Base-by-base conservation (phyloP, 108 stramenopile genomes). In the Mediolabrus comicus region DNA sequence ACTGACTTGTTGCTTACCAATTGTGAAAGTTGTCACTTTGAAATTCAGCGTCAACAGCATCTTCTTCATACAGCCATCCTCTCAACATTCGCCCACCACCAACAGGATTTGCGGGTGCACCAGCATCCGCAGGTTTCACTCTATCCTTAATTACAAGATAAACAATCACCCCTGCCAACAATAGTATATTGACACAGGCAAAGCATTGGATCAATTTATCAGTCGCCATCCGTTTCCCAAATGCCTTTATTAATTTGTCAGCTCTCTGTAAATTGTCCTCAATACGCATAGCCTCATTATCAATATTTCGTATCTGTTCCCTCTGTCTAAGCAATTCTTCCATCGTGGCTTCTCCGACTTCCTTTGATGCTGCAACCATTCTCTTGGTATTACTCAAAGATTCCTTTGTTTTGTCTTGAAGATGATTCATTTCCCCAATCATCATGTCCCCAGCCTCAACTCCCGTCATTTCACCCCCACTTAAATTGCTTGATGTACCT, bases 191-290 rank as follows among this genome's bases (percentile, higher is more conserved):
- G 49, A 96, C 51, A 33, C 90, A 82, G 9, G 91, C 91, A 75
- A 96, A 96, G 65, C 95, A 96, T 65, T 97, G 95, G 70, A 98
- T 97, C 56, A 98, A 92, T 61, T 85, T 93, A 66, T 98, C 97
- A 3, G 94, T 87, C 30, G 95, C 95, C 94, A 98, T 96, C 26
- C 96, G 80, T 77, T 94, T 96, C 7, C 94, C 90, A 75, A 97
- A 98, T 10, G 83, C 82, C 67, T 94, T 95, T 26, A 98, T 79
- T n/a, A 98, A 75, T 28, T 84, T 92, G 66, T 98, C 93, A 6
- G 97, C 94, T 27, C 95, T 49, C 2, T 86, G 81, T 33, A 98
- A 81, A 51, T 86, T 85, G 34, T 95, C 86, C 43, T 95, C 97
- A 30, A 98, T 94, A 54, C 89, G 74, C 82, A 94, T 93, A 14